Percentiles rank a stretch among this genome's conserved stretches.
phyloP scores from a whole-genome alignment of 176 grass and related monocot genomes.

The Bromus sterilis region DNA sequence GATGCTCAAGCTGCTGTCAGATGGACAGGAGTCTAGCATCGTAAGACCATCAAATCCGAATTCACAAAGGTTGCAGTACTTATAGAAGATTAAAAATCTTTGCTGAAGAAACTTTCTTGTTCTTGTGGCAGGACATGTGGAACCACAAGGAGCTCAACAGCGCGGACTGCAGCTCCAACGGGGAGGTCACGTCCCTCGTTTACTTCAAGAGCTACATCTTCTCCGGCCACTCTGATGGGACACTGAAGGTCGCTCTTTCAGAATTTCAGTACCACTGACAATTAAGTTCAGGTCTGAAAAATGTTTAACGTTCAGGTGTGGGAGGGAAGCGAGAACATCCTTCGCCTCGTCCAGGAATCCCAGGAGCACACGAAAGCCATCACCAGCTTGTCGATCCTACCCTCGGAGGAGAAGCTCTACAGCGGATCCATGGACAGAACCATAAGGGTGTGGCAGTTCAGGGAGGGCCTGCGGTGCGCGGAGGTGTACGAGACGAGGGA shows the following conservation, averaged over 20 bases:
- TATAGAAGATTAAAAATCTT: background rate
- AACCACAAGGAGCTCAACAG: conserved; percentile 52
- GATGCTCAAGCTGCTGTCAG: conserved; percentile 70
- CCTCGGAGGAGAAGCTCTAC: conserved; percentile 42
- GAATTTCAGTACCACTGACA: too few relatives aligned
- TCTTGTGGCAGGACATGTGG: conserved; percentile 49
- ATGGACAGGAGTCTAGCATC: conserved; percentile 63
- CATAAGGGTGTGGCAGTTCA: conserved; percentile 53
- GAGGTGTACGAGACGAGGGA: conserved; percentile 50
- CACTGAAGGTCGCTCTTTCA: conserved; percentile 38
- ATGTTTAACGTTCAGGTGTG: conserved; percentile 28
- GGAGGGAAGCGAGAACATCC: conserved; percentile 52
- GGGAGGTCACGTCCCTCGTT: conserved; percentile 43
- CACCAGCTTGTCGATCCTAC: conserved; percentile 40
- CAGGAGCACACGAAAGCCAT: conserved; percentile 55
- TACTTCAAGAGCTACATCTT: conserved; percentile 52
- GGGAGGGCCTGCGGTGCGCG: conserved; percentile 35
- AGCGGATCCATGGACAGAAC: conserved; percentile 61
- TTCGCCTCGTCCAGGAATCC: conserved; percentile 30
- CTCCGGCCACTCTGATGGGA: conserved; percentile 61
- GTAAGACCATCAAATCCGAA: background rate
- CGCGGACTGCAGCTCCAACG: conserved; percentile 50
- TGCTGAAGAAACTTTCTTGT: background rate
- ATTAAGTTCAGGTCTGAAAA: too few relatives aligned
- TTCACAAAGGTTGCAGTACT: background rate